These are phyloP conservation scores for Cicer pinnatifidum DNA, from an alignment of 306 rosid species.

Conservation along the genomic window DNA sequence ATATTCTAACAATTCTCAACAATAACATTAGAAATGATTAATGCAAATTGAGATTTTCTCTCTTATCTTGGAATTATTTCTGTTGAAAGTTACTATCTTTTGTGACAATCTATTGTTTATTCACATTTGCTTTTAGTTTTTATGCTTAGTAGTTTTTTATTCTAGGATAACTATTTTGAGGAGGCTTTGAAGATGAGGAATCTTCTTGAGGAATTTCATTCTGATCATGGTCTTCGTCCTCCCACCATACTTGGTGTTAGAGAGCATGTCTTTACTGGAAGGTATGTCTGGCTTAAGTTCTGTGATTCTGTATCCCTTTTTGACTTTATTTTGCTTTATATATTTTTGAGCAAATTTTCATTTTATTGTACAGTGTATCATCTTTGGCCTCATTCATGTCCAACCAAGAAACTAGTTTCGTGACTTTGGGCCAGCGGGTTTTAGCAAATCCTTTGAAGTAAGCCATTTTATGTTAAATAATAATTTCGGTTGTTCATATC, in stretches of 20 bases:
- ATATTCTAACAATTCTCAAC: too few relatives aligned
- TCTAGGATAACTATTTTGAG: constrained; percentile 62
- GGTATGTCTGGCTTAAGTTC: constrained; percentile 52
- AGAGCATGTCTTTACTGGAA: constrained; percentile 94
- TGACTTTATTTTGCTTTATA: background rate
- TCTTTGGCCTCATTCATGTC: constrained; percentile 94
- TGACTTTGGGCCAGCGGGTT: constrained; percentile 94
- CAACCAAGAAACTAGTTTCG: constrained; percentile 89
- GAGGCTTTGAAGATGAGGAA: constrained; percentile 91
- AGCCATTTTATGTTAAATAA: constrained; percentile 40
- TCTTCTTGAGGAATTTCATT: constrained; percentile 85
- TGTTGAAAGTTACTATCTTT: background rate
- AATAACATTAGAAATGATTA: background rate
- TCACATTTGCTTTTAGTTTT: constrained; percentile 28
- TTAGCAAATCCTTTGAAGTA: constrained; percentile 95
- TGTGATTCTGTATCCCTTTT: background rate
- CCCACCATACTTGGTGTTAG: constrained; percentile 93
- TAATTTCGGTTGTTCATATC: constrained; percentile 36
- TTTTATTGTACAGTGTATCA: constrained; percentile 71
- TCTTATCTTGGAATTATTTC: background rate
- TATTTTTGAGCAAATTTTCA: constrained; percentile 5
- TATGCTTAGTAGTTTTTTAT: constrained; percentile 30
- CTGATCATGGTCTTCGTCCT: constrained; percentile 79
- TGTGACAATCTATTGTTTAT: constrained; percentile 16
- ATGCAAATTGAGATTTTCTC: background rate